Evolutionary conservation across 2,329 filamentous ascomycete species (phyloP), one percentile per base, ranked within the genome.

Genomic region (Neonectria coccinea): DNA sequence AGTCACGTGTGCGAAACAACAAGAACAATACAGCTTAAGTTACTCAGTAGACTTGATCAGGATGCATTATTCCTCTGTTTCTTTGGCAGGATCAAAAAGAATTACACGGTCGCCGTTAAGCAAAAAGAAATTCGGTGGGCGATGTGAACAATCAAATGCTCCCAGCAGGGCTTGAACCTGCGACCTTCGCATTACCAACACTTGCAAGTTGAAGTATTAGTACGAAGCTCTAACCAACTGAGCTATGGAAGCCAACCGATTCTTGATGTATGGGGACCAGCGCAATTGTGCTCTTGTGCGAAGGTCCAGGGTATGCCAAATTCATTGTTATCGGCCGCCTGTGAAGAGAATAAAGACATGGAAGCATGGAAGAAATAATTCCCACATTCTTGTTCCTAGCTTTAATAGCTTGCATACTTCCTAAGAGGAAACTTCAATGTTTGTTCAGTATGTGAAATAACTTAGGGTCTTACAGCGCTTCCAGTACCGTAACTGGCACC

Each of bases 1-100:
- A 11, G 42, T 62, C 54, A 65, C 58, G 58, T 65, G 48, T 36
- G n/a, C 10, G 25, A 25, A 25, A 25, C 9, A 25, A 25, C 25
- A 25, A 25, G 5, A 22, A 22, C 22, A 22, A 22, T 20, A 20
- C 20, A 20, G 20, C 20, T 5, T 25, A 6, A 25, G 25, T 25
- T 25, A 25, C 5, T 25, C 22, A 25, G 5, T 25, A 5, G 22
- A 25, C 25, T 25, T 6, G 25, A 25, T 25, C 25, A 6, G 25
- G 25, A 25, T 25, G 5, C 25, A 25, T 25, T 25, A 25, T 25
- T n/a, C 12, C 2, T n/a, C 8, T 39, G 36, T 7, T 39, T 39
- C 12, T 8, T 39, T n/a, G 14, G 10, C 5, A 6, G 6, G 12
- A 18, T 4, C n/a, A 42, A 42, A 42, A 42, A 20, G n/a, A 41